These are phyloP conservation scores for Rosellinia necatrix DNA, from an alignment of 2,329 filamentous ascomycete species.

Conservation along the genomic window DNA sequence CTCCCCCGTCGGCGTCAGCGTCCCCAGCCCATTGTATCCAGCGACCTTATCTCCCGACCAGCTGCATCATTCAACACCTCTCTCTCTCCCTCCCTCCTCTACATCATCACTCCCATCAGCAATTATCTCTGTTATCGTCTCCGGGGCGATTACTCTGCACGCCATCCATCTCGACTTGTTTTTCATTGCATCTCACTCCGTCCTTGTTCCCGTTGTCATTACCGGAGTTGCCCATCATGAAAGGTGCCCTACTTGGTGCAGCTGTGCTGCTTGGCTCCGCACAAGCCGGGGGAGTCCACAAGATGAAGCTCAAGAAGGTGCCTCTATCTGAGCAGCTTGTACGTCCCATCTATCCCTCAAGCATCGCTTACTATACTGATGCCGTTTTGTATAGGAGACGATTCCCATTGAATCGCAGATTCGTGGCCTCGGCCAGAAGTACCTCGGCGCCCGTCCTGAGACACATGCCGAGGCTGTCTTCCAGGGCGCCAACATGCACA, in stretches of 20 bases:
- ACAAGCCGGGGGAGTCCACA: conserved; percentile 85
- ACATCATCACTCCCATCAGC: conserved; percentile 19
- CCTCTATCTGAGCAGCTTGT: conserved; percentile 91
- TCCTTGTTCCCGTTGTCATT: conserved; percentile 20
- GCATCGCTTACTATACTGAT: conserved; percentile 27
- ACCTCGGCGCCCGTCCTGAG: conserved; percentile 80
- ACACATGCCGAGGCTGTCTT: conserved; percentile 77
- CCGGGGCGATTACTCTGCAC: neutral
- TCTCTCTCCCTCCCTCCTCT: conserved; percentile 19
- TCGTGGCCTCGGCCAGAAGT: conserved; percentile 89
- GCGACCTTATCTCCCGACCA: conserved; percentile 23
- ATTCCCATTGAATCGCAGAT: conserved; percentile 82
- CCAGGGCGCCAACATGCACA: conserved; percentile 70
- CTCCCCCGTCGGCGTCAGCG: conserved; percentile 10
- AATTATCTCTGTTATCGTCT: conserved; percentile 7
- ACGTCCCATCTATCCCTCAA: conserved; percentile 45
- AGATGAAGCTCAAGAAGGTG: conserved; percentile 97
- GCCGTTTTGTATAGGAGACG: conserved; percentile 60
- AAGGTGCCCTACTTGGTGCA: conserved; percentile 78
- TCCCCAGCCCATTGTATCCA: neutral
- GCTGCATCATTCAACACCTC: conserved; percentile 22
- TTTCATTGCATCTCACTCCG: conserved; percentile 1
- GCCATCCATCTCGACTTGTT: neutral
- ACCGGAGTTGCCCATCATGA: conserved; percentile 67
- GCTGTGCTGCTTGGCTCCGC: conserved; percentile 81